Conservation (phyloP, 2,329 filamentous ascomycete genomes). For the Fusarium foetens region DNA sequence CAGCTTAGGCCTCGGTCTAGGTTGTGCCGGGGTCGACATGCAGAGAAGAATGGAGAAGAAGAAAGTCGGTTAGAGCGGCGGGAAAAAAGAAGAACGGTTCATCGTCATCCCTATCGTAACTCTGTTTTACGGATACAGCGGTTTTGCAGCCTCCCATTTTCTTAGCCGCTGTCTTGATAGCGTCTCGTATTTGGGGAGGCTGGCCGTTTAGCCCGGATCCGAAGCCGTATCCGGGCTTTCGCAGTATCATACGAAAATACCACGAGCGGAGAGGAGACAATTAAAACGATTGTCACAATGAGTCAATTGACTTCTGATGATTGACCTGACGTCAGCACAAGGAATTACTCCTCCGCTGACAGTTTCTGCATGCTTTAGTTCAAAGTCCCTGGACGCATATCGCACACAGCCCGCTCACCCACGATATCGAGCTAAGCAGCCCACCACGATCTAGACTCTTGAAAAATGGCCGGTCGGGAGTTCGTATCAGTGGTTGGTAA, state of each 20-base stretch:
- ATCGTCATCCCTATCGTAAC: background rate
- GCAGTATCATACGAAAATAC: background rate
- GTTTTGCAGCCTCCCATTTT: slow-evolving; percentile 2
- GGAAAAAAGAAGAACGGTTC: background rate
- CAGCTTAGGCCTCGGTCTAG: background rate
- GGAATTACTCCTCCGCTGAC: slow-evolving; percentile 6
- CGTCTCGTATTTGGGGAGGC: slow-evolving; percentile 10
- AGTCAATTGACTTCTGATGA: background rate
- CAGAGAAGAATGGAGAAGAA: background rate
- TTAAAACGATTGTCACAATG: background rate
- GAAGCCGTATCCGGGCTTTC: background rate
- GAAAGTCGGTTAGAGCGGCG: background rate
- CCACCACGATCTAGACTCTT: slow-evolving; percentile 20
- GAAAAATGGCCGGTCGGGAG: slow-evolving; percentile 1
- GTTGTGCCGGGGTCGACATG: background rate
- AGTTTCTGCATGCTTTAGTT: background rate
- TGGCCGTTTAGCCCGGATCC: background rate
- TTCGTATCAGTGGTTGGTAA: slow-evolving; percentile 20
- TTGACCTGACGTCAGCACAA: slow-evolving; percentile 27
- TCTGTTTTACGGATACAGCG: background rate
- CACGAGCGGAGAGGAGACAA: background rate
- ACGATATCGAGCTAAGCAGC: background rate
- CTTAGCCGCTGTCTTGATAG: background rate
- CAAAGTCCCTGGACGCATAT: slow-evolving; percentile 25
- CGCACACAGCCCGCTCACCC: background rate